Evolutionary conservation across 2,329 filamentous ascomycete genomes (phyloP).

Genomic region (Diaporthe destruens): DNA sequence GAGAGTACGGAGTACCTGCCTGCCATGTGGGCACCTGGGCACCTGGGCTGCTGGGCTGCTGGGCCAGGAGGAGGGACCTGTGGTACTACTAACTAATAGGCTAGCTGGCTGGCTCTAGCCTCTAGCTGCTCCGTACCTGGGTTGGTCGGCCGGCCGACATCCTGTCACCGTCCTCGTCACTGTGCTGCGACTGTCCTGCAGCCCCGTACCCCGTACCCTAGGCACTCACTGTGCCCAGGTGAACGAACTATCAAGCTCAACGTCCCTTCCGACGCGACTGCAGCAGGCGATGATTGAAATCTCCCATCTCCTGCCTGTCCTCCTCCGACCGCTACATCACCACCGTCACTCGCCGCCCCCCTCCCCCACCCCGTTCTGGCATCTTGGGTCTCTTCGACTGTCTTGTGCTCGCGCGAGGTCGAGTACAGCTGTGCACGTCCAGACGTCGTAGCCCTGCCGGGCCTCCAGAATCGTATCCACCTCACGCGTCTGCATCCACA

Average conservation of each 20-base stretch:
- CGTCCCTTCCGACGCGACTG: conserved; percentile 10
- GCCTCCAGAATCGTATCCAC: not conserved
- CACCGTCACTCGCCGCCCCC: not conserved
- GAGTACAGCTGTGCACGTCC: not conserved
- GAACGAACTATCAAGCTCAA: conserved; percentile 17
- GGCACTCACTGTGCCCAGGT: too few species aligned
- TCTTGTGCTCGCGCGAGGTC: not conserved
- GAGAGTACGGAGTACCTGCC: conserved; percentile 12
- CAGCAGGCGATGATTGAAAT: conserved; percentile 24
- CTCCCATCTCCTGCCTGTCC: conserved; percentile 8
- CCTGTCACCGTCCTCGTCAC: not conserved
- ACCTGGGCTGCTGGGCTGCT: conserved; percentile 1
- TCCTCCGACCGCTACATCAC: conserved; percentile 15
- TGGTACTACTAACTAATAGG: too few species aligned
- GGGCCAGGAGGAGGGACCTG: not conserved
- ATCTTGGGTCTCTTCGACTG: not conserved
- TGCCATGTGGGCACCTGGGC: conserved; percentile 7
- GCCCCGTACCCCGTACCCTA: not conserved
- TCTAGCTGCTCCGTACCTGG: too few species aligned
- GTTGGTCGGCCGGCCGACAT: too few species aligned
- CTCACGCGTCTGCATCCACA: not conserved
- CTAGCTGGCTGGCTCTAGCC: too few species aligned
- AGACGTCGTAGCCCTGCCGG: not conserved
- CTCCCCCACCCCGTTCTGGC: not conserved
- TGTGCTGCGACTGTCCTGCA: not conserved